Conservation (phyloP, 108 stramenopile genomes). For the Nannochloropsis granulata region DNA sequence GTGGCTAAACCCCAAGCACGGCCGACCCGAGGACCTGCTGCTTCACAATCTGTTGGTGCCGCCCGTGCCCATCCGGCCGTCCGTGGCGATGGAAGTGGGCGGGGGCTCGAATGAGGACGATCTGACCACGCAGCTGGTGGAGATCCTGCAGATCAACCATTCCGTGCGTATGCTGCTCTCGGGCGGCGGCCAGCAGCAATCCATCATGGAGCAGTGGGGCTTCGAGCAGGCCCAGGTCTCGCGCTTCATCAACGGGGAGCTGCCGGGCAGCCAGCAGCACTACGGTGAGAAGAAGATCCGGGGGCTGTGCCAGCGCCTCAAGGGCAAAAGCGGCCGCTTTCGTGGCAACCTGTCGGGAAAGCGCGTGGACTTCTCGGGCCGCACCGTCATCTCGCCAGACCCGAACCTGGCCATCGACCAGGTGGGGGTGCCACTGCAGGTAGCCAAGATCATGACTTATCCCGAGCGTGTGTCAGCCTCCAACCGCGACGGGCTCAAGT, state of each 20-base stretch:
- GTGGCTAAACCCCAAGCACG: slow-evolving; percentile 71
- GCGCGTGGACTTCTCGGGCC: slow-evolving; percentile 91
- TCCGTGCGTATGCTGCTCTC: slow-evolving; percentile 67
- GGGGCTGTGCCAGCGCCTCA: slow-evolving; percentile 86
- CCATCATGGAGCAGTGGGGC: slow-evolving; percentile 93
- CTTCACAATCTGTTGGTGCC: slow-evolving; percentile 81
- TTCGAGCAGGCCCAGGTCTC: slow-evolving; percentile 84
- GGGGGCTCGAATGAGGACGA: slow-evolving; percentile 94
- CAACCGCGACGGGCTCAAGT: slow-evolving; percentile 77
- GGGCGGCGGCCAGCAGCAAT: slow-evolving; percentile 66
- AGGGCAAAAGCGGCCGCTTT: slow-evolving; percentile 72
- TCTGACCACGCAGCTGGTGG: slow-evolving; percentile 91
- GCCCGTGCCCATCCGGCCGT: slow-evolving; percentile 97
- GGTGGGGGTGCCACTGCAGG: slow-evolving; percentile 88
- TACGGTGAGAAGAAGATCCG: slow-evolving; percentile 63
- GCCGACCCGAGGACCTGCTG: slow-evolving; percentile 86
- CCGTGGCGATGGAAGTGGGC: slow-evolving; percentile 84
- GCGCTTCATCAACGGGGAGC: slow-evolving; percentile 88
- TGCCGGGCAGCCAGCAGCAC: slow-evolving; percentile 49
- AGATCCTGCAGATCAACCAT: slow-evolving; percentile 87
- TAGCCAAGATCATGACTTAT: slow-evolving; percentile 91
- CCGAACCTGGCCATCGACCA: slow-evolving; percentile 82
- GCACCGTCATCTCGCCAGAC: slow-evolving; percentile 96
- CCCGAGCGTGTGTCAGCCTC: slow-evolving; percentile 76
- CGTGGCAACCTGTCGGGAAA: slow-evolving; percentile 94